Evolutionary conservation across 306 rosid genomes (phyloP), one percentile per base, ranked within the genome.

Genomic region (Pueraria montana): DNA sequence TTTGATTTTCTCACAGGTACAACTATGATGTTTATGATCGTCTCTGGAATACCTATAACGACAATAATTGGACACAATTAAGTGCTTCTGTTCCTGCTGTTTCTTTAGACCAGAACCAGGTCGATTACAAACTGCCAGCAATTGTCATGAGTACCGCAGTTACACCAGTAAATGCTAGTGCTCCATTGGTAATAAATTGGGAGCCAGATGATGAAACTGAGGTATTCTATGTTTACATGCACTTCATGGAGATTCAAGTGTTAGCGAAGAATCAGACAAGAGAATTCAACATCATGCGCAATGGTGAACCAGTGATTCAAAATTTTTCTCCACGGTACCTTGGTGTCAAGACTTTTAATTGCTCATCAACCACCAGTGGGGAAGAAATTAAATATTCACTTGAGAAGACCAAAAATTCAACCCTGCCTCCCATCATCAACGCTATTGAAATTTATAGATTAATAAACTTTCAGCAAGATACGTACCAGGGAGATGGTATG

Each of bases 401-500:
- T 30, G 1, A 20, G 18, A 78, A 5, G 48, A 75, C 83, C 0
- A 13, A 46, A 13, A 9, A 1, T 24, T 88, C 89, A 46, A 84
- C 85, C 42, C 81, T 65, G 0, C 89, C 89, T 30, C 89, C 89
- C 59, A 34, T 83, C 58, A 11, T 88, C 32, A 88, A 74, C 1
- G 89, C 85, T 11, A 27, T 86, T 14, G 89, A 88, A 55, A 6
- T 55, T 34, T 86, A 78, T 36, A 43, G 13, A 0, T 50, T 73
- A 2, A 59, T 16, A 48, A 18, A 74, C 0, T 38, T 75, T 26
- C 5, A 4, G 1, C 76, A 86, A 30, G 84, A 78, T 8, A 81
- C 91, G 0, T 46, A 27, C 34, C 81, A 73, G 74, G 70, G 9
- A 40, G 87, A 88, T 77, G 91, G 91, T 86, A 80, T 2, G 82